phyloP scores from a whole-genome alignment of 352 stramenopile species.

The Phytophthora colocasiae region DNA sequence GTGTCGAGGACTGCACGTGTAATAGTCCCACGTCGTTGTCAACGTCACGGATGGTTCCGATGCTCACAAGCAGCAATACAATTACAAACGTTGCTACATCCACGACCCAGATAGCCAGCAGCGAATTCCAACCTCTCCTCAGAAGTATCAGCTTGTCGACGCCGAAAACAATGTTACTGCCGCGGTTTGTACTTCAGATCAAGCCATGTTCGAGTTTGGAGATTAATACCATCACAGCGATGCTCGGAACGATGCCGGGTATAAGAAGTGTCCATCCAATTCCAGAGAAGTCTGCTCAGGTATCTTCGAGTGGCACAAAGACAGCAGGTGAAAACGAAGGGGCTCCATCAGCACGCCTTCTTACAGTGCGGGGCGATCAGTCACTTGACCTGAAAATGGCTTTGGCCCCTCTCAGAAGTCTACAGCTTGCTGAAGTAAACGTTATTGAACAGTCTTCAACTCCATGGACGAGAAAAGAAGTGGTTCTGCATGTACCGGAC shows the following conservation, averaged over 20 bases:
- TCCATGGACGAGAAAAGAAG: constrained; percentile 63
- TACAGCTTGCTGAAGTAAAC: constrained; percentile 39
- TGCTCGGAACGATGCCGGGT: constrained; percentile 42
- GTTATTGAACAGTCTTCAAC: constrained; percentile 49
- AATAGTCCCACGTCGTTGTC: constrained; percentile 44
- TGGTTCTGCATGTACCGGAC: constrained; percentile 68
- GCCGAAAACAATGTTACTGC: constrained; percentile 27
- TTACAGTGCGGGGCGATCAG: constrained; percentile 43
- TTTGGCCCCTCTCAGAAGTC: constrained; percentile 32
- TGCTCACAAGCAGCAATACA: constrained; percentile 33
- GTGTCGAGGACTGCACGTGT: constrained; percentile 57
- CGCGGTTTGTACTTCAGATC: constrained; percentile 45
- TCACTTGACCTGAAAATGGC: constrained; percentile 32
- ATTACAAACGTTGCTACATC: constrained; percentile 19
- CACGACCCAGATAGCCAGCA: constrained; percentile 10
- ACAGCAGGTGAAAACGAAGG: constrained; percentile 3
- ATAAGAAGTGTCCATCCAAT: constrained; percentile 67
- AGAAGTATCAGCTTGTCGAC: constrained; percentile 9
- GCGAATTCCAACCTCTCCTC: constrained; percentile 13
- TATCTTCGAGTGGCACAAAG: neutral
- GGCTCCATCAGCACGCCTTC: constrained; percentile 18
- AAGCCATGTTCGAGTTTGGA: constrained; percentile 28
- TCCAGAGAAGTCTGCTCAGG: constrained; percentile 2
- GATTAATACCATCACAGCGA: constrained; percentile 44
- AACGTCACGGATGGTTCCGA: constrained; percentile 14